Evolutionary conservation across 2,329 filamentous ascomycete genomes (phyloP), one percentile per base, ranked within the genome.

Genomic region (Zymoseptoria crescenta): DNA sequence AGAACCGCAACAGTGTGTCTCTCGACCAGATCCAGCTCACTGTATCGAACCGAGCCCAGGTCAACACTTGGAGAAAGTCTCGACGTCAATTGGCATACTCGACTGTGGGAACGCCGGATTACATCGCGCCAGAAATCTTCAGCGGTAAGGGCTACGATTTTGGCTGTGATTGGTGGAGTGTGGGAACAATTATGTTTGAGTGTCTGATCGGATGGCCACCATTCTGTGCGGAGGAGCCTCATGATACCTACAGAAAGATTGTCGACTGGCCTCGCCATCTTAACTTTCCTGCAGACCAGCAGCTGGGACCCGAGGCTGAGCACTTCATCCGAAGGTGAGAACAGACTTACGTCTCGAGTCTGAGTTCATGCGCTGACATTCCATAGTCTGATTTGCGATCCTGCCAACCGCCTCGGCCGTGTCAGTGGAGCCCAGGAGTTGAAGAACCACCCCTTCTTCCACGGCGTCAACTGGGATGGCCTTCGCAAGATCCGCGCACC

Each of bases 141-240:
- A 95, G 90, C 52, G 92, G 93, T 19, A 89, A 96, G 70, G 94
- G 94, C 54, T 99, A 99, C 78, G 90, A 91, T 59, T 96, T 93
- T 70, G 88, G 95, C 73, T 99, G 94, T 74, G 94, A 99, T 80
- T 99, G 94, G 94, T 99, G 94, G 94, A 96, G 90, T 21, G 83
- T 99, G 54, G 94, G 94, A 56, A 96, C 94, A 51, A 99, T 99
- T 77, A 97, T 99, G 94, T 99, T 97, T 70, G 94, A 99, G 76
- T 99, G 94, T 75, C 81, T 99, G 67, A 91, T 99, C 62, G 94
- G 94, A 69, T 99, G 94, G 94, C 94, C 94, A 57, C 94, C 94
- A 29, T 99, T 99, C 83, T 99, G 94, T 74, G 93, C 94, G 20
- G 94, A 99, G 74, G 93, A 97, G 73, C 89, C 91, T 61, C 93